phyloP scores from a whole-genome alignment of 495 filamentous ascomycete species.

The Hypoxylon rickii region DNA sequence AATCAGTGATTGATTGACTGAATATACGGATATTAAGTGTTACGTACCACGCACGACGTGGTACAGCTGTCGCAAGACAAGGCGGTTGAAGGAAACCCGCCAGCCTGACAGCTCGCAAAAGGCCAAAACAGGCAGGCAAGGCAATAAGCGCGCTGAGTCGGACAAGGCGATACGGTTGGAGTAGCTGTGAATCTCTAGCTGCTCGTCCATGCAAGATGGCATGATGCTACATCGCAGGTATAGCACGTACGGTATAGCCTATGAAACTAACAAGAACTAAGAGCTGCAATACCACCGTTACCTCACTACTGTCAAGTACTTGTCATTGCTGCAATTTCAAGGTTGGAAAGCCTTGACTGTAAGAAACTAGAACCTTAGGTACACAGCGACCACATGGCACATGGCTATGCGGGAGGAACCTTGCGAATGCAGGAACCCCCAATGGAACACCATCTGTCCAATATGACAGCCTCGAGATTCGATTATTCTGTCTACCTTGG shows the following conservation, averaged over 20 bases:
- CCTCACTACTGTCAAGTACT: conserved; percentile 2
- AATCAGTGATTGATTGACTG: no score
- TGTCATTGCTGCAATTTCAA: no score
- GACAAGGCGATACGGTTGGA: conserved; percentile 2
- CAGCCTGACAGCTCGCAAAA: no score
- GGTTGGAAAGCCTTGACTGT: no score
- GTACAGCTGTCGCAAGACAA: conserved; percentile 7
- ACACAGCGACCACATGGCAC: no score
- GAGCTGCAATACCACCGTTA: no score
- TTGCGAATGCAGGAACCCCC: conserved; percentile 27
- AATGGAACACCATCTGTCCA: conserved; percentile 1
- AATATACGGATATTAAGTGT: no score
- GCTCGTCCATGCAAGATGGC: neutral
- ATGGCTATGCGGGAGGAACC: conserved; percentile 31
- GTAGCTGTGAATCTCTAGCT: neutral
- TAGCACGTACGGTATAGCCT: neutral
- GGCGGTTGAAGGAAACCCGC: no score
- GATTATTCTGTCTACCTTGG: no score
- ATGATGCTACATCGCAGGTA: no score
- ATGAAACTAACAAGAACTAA: neutral
- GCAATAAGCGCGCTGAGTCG: conserved; percentile 18
- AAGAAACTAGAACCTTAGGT: no score
- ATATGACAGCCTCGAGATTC: conserved; percentile 10
- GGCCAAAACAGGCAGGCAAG: neutral
- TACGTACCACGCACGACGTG: conserved; percentile 3